These are phyloP conservation scores for Tylopilus subfusipes DNA, from an alignment of 768 basidiomycete genomes.

Conservation along the genomic window DNA sequence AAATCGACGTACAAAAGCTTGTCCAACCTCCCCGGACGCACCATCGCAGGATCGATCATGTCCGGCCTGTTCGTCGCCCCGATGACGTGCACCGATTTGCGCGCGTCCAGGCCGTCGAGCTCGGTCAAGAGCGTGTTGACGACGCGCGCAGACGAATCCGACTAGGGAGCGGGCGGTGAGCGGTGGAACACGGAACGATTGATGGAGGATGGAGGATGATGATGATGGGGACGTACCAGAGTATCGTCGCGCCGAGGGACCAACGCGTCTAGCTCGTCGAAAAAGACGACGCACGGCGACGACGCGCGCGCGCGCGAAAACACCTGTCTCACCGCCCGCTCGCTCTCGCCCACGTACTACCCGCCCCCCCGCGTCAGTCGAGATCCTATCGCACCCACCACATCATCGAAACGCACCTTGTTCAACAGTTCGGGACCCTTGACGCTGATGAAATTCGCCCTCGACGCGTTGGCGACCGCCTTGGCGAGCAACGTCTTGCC, in stretches of 20 bases:
- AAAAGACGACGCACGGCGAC: slow-evolving; percentile 92
- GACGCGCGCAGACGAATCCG: slow-evolving; percentile 89
- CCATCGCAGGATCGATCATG: slow-evolving; percentile 98
- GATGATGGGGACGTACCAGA: slow-evolving; percentile 74
- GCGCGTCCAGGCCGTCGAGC: slow-evolving; percentile 84
- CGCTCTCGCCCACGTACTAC: slow-evolving; percentile 97
- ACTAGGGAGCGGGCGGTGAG: too few species aligned
- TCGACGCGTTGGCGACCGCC: slow-evolving; percentile 93
- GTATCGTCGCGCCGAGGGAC: slow-evolving; percentile 89
- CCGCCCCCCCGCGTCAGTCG: neutral
- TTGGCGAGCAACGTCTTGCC: slow-evolving; percentile 98
- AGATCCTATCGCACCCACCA: neutral
- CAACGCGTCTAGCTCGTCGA: slow-evolving; percentile 90
- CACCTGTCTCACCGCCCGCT: slow-evolving; percentile 89
- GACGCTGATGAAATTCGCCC: slow-evolving; percentile 96
- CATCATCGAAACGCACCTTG: slow-evolving; percentile 56
- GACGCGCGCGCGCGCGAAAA: slow-evolving; percentile 93
- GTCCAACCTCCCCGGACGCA: slow-evolving; percentile 92
- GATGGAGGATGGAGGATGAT: too few species aligned
- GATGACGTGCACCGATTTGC: slow-evolving; percentile 88
- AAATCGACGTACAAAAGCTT: slow-evolving; percentile 93
- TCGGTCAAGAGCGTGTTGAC: slow-evolving; percentile 92
- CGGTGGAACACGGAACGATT: too few species aligned
- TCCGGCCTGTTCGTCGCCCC: slow-evolving; percentile 94
- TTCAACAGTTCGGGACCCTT: slow-evolving; percentile 97